Evolutionary conservation across 768 basidiomycete species (phyloP).

Genomic region (Psilocybe cyanescens): DNA sequence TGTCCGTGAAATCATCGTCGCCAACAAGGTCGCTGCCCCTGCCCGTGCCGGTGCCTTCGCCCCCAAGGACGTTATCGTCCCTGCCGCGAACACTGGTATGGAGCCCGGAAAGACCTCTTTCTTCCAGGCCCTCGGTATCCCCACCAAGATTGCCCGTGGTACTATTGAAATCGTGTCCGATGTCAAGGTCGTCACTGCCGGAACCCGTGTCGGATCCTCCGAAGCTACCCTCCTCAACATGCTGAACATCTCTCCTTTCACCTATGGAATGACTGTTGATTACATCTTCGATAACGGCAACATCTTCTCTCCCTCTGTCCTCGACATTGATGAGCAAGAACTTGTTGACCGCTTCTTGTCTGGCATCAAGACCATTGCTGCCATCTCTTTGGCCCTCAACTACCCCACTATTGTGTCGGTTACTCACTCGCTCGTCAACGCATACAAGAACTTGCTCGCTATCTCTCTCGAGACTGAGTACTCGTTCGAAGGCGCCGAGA

Average conservation of each 20-base stretch:
- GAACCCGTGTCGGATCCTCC: conserved; percentile 93
- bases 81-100: conserved; percentile 99
- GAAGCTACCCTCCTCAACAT: conserved; percentile 99
- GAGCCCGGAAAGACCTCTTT: conserved; percentile 99
- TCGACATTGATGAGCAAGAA: conserved; percentile 92
- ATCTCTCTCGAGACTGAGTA: conserved; percentile 91
- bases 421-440: conserved; percentile 93
- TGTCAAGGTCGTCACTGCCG: conserved; percentile 91
- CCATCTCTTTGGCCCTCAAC: conserved; percentile 93
- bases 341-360: conserved; percentile 91
- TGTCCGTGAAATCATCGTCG: conserved; percentile 86
- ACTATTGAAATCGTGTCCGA: conserved; percentile 99
- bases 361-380: conserved; percentile 94
- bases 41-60: conserved; percentile 98
- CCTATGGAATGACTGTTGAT: conserved; percentile 98
- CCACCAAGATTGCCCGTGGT: conserved; percentile 99
- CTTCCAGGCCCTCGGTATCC: conserved; percentile 99
- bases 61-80: conserved; percentile 89
- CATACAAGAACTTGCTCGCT: conserved; percentile 98
- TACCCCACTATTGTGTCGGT: conserved; percentile 97
- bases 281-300: conserved; percentile 97
- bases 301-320: conserved; percentile 85
- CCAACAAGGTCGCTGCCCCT: conserved; percentile 98
- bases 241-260: conserved; percentile 99
- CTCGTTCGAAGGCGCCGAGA: conserved; percentile 91